Conservation (phyloP, 2,329 filamentous ascomycete genomes). For the Dactylellina parvicollis region DNA sequence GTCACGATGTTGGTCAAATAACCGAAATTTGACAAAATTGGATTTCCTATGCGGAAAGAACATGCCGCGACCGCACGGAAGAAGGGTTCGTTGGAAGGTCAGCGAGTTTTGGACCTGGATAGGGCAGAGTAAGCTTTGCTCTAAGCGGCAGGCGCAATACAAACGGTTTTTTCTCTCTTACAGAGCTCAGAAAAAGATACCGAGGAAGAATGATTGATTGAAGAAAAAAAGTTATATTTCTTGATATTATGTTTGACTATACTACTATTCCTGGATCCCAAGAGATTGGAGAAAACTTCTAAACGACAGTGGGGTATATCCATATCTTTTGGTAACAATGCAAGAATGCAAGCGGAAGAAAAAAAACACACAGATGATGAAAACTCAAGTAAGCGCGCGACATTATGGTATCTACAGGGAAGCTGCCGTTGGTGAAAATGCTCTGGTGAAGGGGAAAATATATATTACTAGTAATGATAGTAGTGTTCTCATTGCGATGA, state of each 20-base stretch:
- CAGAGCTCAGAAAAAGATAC: conserved; percentile 1
- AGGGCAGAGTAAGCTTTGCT: background rate
- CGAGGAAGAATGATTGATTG: background rate
- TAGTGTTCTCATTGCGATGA: background rate
- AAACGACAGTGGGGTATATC: conserved; percentile 52
- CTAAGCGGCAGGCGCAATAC: background rate
- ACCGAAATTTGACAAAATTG: conserved; percentile 39
- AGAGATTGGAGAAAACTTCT: conserved; percentile 14
- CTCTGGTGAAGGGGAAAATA: conserved; percentile 1
- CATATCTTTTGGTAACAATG: conserved; percentile 30
- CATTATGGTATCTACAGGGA: conserved; percentile 47
- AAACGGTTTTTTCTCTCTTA: background rate
- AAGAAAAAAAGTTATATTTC: background rate
- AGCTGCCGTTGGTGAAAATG: conserved; percentile 15
- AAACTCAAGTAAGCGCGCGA: conserved; percentile 10
- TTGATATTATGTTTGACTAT: conserved; percentile 23
- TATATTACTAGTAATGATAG: conserved; percentile 5
- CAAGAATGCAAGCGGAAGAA: background rate
- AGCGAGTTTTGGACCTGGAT: background rate
- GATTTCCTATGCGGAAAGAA: background rate
- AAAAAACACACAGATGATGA: background rate
- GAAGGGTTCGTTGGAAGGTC: background rate
- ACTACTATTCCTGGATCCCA: background rate
- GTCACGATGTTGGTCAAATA: conserved; percentile 4
- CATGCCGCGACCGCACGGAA: background rate